Base-by-base conservation (phyloP, 202 grass and related monocot species). In the Panicum hallii region DNA sequence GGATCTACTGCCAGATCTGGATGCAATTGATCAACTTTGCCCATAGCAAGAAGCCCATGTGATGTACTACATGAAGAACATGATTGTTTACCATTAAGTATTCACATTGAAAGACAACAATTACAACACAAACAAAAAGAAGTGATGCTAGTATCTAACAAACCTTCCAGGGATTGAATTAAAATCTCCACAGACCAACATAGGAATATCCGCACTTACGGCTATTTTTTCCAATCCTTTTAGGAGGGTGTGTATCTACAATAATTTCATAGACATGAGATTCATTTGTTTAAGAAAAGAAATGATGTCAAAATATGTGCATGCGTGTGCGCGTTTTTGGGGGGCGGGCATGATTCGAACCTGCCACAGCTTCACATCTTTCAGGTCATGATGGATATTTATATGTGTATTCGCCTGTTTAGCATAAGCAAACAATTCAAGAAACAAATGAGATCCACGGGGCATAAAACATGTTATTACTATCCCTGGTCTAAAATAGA, bases 181-280 rank as follows among this genome's bases (percentile, higher is more conserved):
- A 57, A 97, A 94, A 97, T 97, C 94, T 72, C 94, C 94, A 90
- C 94, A 97, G 13, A 94, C 94, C 90, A 97, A 81, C 91, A 97
- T 97, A 73, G 94, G 94, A 89, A 97, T 97, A 55, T 97, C 91
- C 32, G 94, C 94, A 90, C 94, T 97, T 43, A 90, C 80, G 32
- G 94, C 94, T 87, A 97, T 97, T 82, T 97, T 97, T 67, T 97
- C 91, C 75, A 93, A 83, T 44, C 91, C 94, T 74, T 97, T 97
- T 72, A 97, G 85, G 42, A 97, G 92, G 23, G 94, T 97, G 61
- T 97, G 91, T 46, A 97, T 90, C 94, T 93, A 55, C 23, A 80
- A 77, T n/a, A 53, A 71, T 74, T 85, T 45, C 7, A 66, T 6
- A 80, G 30, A 68, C 70, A 77, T 63, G 9, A 77, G 81, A 58